Evolutionary conservation across 2,329 filamentous ascomycete species (phyloP).

Genomic region (Aspergillus sclerotialis): DNA sequence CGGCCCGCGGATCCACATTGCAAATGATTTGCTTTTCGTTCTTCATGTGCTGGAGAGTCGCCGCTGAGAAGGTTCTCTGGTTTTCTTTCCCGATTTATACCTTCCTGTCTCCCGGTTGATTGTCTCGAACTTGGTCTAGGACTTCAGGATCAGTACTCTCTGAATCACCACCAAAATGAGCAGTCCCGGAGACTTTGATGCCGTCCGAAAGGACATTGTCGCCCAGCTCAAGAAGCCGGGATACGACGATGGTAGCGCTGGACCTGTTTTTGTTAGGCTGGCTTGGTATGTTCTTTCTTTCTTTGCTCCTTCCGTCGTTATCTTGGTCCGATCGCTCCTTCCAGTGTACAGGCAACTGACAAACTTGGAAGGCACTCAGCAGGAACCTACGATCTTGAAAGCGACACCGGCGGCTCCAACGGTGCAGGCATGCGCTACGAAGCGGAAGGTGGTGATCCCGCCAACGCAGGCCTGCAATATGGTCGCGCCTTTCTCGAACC

Average conservation of each 20-base stretch:
- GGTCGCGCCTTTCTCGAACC: conserved; percentile 59
- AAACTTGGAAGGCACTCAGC: conserved; percentile 52
- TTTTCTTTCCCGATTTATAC: conserved; percentile 4
- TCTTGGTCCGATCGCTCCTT: no score
- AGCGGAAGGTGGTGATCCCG: conserved; percentile 56
- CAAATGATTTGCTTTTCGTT: conserved; percentile 5
- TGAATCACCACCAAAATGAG: conserved; percentile 28
- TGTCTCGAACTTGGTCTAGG: no score
- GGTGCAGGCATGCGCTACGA: conserved; percentile 62
- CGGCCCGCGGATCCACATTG: conserved; percentile 23
- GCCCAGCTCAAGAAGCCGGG: conserved; percentile 52
- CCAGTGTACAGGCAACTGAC: conserved; percentile 4
- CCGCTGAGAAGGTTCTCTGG: conserved; percentile 3
- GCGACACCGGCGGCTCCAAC: conserved; percentile 57
- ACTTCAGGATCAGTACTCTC: conserved; percentile 1
- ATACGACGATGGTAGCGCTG: conserved; percentile 60
- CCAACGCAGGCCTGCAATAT: conserved; percentile 58
- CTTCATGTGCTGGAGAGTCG: conserved; percentile 24
- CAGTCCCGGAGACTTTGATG: conserved; percentile 32
- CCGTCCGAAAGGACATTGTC: conserved; percentile 49
- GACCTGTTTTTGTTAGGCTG: conserved; percentile 56
- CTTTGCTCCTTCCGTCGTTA: conserved; percentile 1
- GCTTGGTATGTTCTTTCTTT: conserved; percentile 45
- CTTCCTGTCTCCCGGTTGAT: conserved; percentile 5
- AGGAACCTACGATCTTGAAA: conserved; percentile 54